These are phyloP conservation scores for Hericium coralloides DNA, from an alignment of 768 basidiomycete genomes.

Conservation along the genomic window DNA sequence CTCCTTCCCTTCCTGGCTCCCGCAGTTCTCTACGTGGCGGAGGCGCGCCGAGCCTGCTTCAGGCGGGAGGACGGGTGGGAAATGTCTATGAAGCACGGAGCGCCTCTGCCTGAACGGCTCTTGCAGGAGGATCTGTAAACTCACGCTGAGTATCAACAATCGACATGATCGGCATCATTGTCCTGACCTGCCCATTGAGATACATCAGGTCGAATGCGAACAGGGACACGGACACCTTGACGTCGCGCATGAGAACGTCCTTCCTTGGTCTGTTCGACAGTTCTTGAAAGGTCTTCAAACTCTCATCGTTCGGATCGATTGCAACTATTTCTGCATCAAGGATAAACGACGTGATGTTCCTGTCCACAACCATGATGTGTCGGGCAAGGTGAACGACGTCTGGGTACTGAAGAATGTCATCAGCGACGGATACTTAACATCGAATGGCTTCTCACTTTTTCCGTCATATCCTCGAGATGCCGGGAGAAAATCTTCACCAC, in stretches of 20 bases:
- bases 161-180: constrained; percentile 3
- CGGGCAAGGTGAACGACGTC: constrained; percentile 59
- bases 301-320: constrained; percentile 53
- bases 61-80: constrained; percentile 43
- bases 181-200: constrained; percentile 64
- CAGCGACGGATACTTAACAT: constrained; percentile 7
- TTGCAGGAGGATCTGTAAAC: constrained; percentile 51
- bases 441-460: constrained; percentile 43
- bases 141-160: constrained; percentile 4
- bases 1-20: constrained; percentile 53
- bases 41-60: constrained; percentile 48
- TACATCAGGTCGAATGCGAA: constrained; percentile 89
- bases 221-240: constrained; percentile 74
- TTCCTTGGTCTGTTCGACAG: constrained; percentile 80
- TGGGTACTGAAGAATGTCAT: constrained; percentile 51
- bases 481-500: constrained; percentile 72
- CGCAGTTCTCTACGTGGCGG: constrained; percentile 64
- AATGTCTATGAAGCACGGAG: constrained; percentile 48
- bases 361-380: constrained; percentile 34
- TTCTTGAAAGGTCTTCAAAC: constrained; percentile 76
- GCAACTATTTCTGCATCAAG: constrained; percentile 87
- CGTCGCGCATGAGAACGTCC: constrained; percentile 64
- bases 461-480: constrained; percentile 89
- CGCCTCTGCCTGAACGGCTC: constrained; percentile 67
- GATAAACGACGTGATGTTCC: constrained; percentile 53